Conservation (phyloP, 2,329 filamentous ascomycete genomes). For the Elsinoe arachidis region DNA sequence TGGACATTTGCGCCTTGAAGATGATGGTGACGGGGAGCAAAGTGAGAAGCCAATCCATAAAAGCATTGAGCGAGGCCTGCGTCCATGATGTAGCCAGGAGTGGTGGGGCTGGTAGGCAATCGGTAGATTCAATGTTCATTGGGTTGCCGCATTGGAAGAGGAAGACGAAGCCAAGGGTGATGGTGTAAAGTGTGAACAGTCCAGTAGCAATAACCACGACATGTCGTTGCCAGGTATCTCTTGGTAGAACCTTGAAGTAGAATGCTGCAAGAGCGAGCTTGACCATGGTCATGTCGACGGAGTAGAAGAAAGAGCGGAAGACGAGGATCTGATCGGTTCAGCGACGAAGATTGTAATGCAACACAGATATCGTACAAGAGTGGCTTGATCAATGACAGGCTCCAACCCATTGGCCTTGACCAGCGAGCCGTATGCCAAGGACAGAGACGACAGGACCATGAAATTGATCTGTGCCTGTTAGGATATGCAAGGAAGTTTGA, state of each 20-base stretch:
- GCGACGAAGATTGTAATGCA: not conserved
- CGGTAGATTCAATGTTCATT: not conserved
- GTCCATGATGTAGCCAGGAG: not conserved
- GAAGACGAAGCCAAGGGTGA: conserved; percentile 2
- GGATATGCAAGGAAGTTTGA: conserved; percentile 3
- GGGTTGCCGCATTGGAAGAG: conserved; percentile 12
- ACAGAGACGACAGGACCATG: not conserved
- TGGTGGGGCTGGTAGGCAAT: not conserved
- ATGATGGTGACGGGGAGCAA: conserved; percentile 11
- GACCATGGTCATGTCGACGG: not conserved
- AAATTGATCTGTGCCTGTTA: conserved; percentile 8
- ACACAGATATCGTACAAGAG: not conserved
- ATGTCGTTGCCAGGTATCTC: conserved; percentile 6
- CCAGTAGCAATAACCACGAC: conserved; percentile 18
- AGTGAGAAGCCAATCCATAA: conserved; percentile 11
- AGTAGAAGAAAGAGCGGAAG: conserved; percentile 7
- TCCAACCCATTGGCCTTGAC: not conserved
- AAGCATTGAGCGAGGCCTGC: not conserved
- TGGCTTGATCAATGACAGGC: not conserved
- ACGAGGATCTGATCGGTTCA: not conserved
- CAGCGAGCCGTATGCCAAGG: not conserved
- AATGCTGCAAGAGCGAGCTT: conserved; percentile 10
- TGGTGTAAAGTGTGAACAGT: conserved; percentile 31
- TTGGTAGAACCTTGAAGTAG: not conserved
- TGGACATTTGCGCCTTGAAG: not conserved